Conservation (phyloP, 2,329 filamentous ascomycete genomes). For the Lecanicillium sp. region DNA sequence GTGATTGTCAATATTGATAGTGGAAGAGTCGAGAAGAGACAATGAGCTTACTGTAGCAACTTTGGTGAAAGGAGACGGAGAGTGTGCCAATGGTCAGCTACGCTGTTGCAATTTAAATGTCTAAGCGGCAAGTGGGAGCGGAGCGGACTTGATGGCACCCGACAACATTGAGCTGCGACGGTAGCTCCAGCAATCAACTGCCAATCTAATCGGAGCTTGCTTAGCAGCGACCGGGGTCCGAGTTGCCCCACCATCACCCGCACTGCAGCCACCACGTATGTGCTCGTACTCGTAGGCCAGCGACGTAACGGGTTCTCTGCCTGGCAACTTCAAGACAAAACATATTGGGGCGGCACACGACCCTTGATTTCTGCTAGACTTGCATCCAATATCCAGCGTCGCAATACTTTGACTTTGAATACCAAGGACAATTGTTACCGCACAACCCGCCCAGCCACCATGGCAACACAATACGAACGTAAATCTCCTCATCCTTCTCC, state of each 20-base stretch:
- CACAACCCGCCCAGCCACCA: conserved; percentile 15
- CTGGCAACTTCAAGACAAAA: conserved; percentile 1
- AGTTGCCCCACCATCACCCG: background rate
- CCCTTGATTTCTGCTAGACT: background rate
- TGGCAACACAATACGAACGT: conserved; percentile 53
- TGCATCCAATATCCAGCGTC: no score
- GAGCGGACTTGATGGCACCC: conserved; percentile 4
- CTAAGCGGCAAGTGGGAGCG: background rate
- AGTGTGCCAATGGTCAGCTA: no score
- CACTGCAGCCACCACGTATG: background rate
- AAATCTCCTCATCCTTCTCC: conserved; percentile 10
- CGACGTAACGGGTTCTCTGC: conserved; percentile 9
- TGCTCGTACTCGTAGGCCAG: background rate
- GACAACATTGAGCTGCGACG: background rate
- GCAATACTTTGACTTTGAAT: no score
- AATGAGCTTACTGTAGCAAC: background rate
- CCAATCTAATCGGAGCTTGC: background rate
- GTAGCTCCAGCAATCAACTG: conserved; percentile 4
- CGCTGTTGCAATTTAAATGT: no score
- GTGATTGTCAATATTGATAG: no score
- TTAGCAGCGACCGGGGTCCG: conserved; percentile 1
- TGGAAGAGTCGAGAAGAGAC: no score
- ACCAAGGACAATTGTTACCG: no score
- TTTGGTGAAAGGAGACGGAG: no score
- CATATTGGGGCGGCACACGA: background rate